Evolutionary conservation across 2,329 filamentous ascomycete genomes (phyloP).

Genomic region (Colletotrichum liaoningense): DNA sequence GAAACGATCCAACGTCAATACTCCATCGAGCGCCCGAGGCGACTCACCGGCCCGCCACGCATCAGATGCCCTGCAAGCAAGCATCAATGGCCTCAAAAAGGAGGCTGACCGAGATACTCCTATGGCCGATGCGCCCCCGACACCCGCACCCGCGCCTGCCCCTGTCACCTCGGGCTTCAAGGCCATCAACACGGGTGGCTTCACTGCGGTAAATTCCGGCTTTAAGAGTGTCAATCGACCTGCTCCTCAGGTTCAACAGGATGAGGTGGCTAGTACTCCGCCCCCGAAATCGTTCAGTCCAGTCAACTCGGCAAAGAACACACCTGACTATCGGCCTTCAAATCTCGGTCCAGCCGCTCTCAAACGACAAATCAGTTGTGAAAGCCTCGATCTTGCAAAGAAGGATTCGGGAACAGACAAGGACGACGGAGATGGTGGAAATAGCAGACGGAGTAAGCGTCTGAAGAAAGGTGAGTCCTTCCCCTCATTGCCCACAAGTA

Average conservation of each 20-base stretch:
- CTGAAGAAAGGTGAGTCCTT: constrained; percentile 75
- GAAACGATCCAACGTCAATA: constrained; percentile 72
- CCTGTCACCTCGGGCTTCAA: constrained; percentile 68
- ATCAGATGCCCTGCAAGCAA: constrained; percentile 63
- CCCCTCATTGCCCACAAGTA: background rate
- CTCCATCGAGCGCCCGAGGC: constrained; percentile 66
- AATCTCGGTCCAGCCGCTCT: constrained; percentile 66
- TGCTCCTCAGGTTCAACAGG: constrained; percentile 30
- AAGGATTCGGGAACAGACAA: constrained; percentile 61
- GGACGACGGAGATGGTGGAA: constrained; percentile 71
- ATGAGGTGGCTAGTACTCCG: constrained; percentile 68
- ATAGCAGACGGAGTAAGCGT: constrained; percentile 87
- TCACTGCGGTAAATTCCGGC: constrained; percentile 79
- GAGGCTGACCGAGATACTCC: constrained; percentile 61
- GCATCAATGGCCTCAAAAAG: constrained; percentile 56
- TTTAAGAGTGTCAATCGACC: constrained; percentile 76
- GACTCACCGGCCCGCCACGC: constrained; percentile 76
- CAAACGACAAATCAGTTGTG: constrained; percentile 81
- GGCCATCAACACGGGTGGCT: constrained; percentile 69
- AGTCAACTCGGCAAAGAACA: constrained; percentile 71
- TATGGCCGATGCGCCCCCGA: constrained; percentile 57
- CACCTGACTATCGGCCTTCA: constrained; percentile 72
- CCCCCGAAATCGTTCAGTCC: constrained; percentile 72
- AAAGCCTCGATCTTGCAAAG: constrained; percentile 60
- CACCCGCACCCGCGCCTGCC: constrained; percentile 49